Conservation (phyloP, 768 basidiomycete genomes). For the Naganishia onofrii region DNA sequence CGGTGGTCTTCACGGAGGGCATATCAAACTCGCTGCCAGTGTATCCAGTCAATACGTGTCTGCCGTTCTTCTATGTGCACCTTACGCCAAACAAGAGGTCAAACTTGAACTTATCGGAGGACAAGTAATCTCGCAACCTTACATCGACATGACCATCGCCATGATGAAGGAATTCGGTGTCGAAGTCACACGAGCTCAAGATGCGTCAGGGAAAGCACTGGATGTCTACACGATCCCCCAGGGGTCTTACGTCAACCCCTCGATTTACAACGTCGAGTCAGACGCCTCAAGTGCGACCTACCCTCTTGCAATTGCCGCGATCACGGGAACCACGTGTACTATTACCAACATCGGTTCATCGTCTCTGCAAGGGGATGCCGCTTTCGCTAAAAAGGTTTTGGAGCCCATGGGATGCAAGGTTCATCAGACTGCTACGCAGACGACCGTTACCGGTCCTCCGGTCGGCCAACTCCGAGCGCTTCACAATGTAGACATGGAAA, state of each 20-base stretch:
- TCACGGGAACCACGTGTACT: constrained; percentile 94
- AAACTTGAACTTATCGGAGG: constrained; percentile 87
- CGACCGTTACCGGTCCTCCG: constrained; percentile 87
- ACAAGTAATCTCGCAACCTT: constrained; percentile 95
- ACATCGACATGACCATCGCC: constrained; percentile 98
- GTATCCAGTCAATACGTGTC: constrained; percentile 98
- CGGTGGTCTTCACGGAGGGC: constrained; percentile 74
- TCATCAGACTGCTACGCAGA: constrained; percentile 78
- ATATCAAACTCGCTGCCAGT: constrained; percentile 82
- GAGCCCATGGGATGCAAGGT: constrained; percentile 94
- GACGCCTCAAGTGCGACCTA: constrained; percentile 96
- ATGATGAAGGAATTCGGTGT: constrained; percentile 96
- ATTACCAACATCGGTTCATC: constrained; percentile 84
- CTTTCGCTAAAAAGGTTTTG: constrained; percentile 87
- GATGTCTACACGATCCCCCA: constrained; percentile 87
- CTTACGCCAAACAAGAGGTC: constrained; percentile 79
- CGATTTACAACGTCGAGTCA: constrained; percentile 77
- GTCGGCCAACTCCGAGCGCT: constrained; percentile 75
- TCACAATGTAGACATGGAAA: constrained; percentile 91
- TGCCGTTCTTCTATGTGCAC: constrained; percentile 91
- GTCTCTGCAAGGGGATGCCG: constrained; percentile 94
- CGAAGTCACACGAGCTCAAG: constrained; percentile 65
- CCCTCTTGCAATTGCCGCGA: constrained; percentile 92
- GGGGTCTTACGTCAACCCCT: constrained; percentile 69
- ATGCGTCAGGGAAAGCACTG: constrained; percentile 63